Base-by-base conservation (phyloP, 1,139 yeast genomes). In the Yamadazyma sp. region DNA sequence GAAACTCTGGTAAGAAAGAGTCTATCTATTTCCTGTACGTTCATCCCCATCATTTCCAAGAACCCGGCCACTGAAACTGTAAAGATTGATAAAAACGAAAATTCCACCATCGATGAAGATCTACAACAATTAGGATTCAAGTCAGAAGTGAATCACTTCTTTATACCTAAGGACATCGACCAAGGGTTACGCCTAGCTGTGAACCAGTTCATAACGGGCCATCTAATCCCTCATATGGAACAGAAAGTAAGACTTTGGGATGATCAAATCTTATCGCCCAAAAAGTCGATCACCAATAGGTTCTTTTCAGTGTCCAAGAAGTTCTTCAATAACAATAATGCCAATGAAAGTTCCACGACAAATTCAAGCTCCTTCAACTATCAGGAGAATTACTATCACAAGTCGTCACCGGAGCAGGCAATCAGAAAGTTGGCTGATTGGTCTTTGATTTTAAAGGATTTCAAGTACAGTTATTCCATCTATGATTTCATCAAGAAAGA, bases 341-440 rank as follows among this genome's bases (percentile, higher is more conserved):
- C 40, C 14, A 37, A 32, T 24, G 37, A 39, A 6, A 22, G 38
- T 15, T 26, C 16, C 31, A 29, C 25, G 7, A 4, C 26, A 7
- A 40, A 38, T 9, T 22, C 36, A 2, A 36, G 45, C 2, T 36
- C 50, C 8, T 72, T 58, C 47, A 78, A 79, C 52, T 51, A 69
- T 17, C 60, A 59, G n/a, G 73, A 70, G 24, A 77, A 76, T 27
- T 78, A 66, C 45, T 87, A 86, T 56, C 66, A 74, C 39, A 76
- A 77, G 36, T 64, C 79, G 1, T 72, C 91, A 0, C 77, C 85
- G 0, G 97, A 89, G 53, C 87, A 88, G 51, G 74, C 79, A 35
- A 71, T 89, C 25, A 68, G 98, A 37, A 85, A 86, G 54, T 66
- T 92, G 31, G 98, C 95, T 0, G 98, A 92, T 59, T 88, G 95